Conservation (phyloP, 257 asterid species). For the Solanum chiquidenum region DNA sequence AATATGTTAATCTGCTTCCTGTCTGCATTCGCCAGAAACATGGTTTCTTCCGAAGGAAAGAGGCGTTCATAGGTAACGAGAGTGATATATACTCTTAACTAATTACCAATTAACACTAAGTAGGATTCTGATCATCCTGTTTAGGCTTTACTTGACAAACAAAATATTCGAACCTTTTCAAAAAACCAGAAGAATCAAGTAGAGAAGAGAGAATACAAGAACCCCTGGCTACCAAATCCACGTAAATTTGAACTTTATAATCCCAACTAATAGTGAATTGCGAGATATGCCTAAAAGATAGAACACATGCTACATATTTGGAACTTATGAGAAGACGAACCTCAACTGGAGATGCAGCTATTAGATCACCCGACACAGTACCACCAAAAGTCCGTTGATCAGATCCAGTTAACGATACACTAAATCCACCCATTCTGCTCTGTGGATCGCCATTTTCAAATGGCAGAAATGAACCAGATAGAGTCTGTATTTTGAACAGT, state of each 20-base stretch:
- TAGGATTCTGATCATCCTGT: not conserved
- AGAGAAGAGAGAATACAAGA: not conserved
- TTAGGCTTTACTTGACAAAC: not conserved
- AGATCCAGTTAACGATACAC: slow-evolving; percentile 43
- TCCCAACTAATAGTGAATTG: not conserved
- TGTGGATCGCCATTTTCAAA: slow-evolving; percentile 38
- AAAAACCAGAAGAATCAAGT: not conserved
- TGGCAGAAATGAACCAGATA: slow-evolving; percentile 45
- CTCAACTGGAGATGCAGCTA: slow-evolving; percentile 48
- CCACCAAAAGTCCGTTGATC: slow-evolving; percentile 58
- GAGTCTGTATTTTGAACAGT: slow-evolving; percentile 39
- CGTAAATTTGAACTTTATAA: not conserved
- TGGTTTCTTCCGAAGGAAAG: not conserved
- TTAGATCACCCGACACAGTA: slow-evolving; percentile 48
- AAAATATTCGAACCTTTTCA: not conserved
- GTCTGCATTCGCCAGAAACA: not conserved
- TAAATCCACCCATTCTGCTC: slow-evolving; percentile 43
- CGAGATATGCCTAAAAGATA: not conserved
- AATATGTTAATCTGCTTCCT: not conserved
- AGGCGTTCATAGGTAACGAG: not conserved
- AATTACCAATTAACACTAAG: not conserved
- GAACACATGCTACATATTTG: not conserved
- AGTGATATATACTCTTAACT: not conserved
- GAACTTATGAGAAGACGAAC: slow-evolving; percentile 16
- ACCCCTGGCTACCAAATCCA: not conserved